Base-by-base conservation (phyloP, 148 eudicot genomes). In the Pouteria glomerata region DNA sequence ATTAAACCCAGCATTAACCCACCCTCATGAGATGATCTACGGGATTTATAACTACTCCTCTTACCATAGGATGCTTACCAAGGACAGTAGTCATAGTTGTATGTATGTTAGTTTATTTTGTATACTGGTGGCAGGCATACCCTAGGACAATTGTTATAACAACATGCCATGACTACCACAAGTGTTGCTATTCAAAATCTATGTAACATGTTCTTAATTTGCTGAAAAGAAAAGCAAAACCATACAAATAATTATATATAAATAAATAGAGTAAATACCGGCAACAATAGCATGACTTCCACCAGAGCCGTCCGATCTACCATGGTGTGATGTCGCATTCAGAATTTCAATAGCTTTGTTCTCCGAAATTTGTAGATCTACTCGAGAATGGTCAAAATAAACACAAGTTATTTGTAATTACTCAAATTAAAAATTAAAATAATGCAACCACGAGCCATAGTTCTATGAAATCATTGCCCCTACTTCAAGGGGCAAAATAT, bases 341-440 rank as follows among this genome's bases (percentile, higher is more conserved):
- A 90, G 74, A 79, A 88, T 90, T 68, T 85, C 90, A 81, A 63
- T 60, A 66, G 97, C 97, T 80, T 90, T 90, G 42, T 33, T 77
- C 75, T 85, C 98, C 15, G 94, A 74, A 71, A 90, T 78, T 31
- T 79, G 82, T 65, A 93, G 65, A 77, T 87, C 98, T 93, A 70
- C 6, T 27, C 55, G 52, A 66, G 19, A 39, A 69, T 31, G 34
- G 24, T 27, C 7, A 15, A 45, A 42, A 29, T 13, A 26, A 10
- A 65, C 47, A 57, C 1, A 47, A 74, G 50, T 34, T 30, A 74
- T 35, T 39, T 33, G 34, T 47, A 8, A 26, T 57, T 11, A 41
- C 34, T 8, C 64, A 1, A 13, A 18, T 15, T 15, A 26, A 14
- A 1, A 11, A 13, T 23, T 24, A 50, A 29, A 34, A n/a, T n/a